A percentile compares a stretch with the other conserved stretches of the same genome.
Conservation (phyloP, 2,329 filamentous ascomycete genomes). For the Acephala macrosclerotiorum region DNA sequence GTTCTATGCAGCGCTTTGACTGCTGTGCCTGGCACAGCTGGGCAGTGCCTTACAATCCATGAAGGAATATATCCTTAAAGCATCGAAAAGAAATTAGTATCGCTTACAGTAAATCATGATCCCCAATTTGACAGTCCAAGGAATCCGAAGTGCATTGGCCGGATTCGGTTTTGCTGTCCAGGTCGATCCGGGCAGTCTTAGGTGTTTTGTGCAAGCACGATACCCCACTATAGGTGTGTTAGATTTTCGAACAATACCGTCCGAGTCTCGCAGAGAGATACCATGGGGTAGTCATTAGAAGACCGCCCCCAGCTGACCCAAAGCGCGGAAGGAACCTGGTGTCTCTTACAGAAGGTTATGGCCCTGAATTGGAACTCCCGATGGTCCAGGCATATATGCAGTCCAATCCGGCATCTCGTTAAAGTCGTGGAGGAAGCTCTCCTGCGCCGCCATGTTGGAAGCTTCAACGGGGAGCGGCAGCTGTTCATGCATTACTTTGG, state of each 20-base stretch:
- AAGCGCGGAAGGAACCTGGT: not conserved
- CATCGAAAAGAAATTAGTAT: no score
- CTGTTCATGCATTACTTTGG: not conserved
- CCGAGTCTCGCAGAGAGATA: constrained; percentile 43
- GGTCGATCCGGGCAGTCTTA: no score
- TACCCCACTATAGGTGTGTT: constrained; percentile 47
- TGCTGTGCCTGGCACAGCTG: no score
- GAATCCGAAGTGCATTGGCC: no score
- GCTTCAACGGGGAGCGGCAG: not conserved
- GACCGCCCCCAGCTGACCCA: constrained; percentile 41
- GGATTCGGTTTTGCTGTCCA: no score
- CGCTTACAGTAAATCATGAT: no score
- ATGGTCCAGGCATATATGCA: not conserved
- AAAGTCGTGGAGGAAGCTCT: not conserved
- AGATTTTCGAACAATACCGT: constrained; percentile 44
- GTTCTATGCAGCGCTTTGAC: no score
- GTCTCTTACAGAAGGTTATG: not conserved
- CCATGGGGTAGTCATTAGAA: no score
- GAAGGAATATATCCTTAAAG: no score
- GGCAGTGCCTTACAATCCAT: no score
- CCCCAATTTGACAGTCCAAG: no score
- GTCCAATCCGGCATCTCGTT: not conserved
- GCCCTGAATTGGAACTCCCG: not conserved
- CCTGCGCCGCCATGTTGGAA: not conserved
- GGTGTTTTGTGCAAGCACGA: constrained; percentile 44